phyloP scores from a whole-genome alignment of 2,329 filamentous ascomycete genomes.

The Verticillium dahliae region DNA sequence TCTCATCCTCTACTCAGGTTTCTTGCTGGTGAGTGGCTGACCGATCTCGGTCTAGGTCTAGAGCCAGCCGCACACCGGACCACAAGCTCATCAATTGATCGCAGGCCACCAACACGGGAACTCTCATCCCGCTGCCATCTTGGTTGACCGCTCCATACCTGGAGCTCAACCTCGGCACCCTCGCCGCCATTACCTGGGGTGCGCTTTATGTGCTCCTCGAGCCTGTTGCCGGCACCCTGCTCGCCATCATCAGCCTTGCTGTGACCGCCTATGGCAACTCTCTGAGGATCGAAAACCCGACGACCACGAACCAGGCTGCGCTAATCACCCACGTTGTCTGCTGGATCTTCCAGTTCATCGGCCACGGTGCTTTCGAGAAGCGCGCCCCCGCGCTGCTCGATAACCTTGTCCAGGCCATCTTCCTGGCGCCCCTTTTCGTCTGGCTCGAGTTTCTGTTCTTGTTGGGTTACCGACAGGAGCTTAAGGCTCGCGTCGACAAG shows the following conservation, averaged over 20 bases:
- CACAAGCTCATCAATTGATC: conserved; percentile 7
- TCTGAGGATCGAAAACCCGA: conserved; percentile 52
- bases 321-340: conserved; percentile 62
- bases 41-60: background rate
- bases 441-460: conserved; percentile 93
- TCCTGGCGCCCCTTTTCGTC: conserved; percentile 91
- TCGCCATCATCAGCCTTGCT: conserved; percentile 70
- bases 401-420: conserved; percentile 85
- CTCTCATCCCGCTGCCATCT: conserved; percentile 56
- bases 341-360: conserved; percentile 88
- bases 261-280: conserved; percentile 72
- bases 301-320: conserved; percentile 47
- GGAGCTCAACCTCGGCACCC: conserved; percentile 59
- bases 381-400: conserved; percentile 84
- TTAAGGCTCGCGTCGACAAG: conserved; percentile 74
- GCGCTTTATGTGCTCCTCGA: conserved; percentile 86
- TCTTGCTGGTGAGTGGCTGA: conserved; percentile 57
- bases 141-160: conserved; percentile 64
- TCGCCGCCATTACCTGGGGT: conserved; percentile 61
- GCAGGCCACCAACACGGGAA: conserved; percentile 57
- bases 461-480: conserved; percentile 81
- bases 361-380: conserved; percentile 83
- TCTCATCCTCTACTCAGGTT: conserved; percentile 62
- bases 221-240: conserved; percentile 76
- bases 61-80: background rate